Base-by-base conservation (phyloP, 164 flowering plant species). In the Vitis rupestris region DNA sequence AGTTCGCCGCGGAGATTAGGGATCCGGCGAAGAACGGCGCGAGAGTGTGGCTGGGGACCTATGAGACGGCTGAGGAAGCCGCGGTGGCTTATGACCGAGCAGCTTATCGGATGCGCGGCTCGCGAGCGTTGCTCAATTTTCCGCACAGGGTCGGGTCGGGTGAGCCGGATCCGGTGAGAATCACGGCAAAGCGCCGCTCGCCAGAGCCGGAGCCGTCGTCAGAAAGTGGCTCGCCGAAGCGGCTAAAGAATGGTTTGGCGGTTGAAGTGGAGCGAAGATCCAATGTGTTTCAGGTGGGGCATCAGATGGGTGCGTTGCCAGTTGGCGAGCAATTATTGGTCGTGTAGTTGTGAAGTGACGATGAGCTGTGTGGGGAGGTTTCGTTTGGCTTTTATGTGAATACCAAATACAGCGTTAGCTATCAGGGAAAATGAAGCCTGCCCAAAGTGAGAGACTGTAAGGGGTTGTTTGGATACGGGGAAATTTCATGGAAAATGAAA, bases 11-110 rank as follows among this genome's bases (percentile, higher is more conserved):
- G 8, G 78, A 78, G 81, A 78, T 78, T 5, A 37, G 78, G 1
- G 81, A 78, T 52, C 81, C 78, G 54, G 75, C 75, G 2, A 78
- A 57, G 61, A 78, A 75, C 30, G 81, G 81, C 37, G 76, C 76
- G 3, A 53, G 81, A 15, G 76, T 78, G 1, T 78, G 81, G 81
- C 76, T 78, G 2, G 81, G 81, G 9, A 78, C 81, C 4, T 78
- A 75, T 66, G 76, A 72, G 64, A 78, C 78, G 27, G 76, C 74
- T 4, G 78, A 72, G 69, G 78, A 75, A 14, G 81, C 81, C 1
- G 81, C 81, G 11, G 15, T 68, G 60, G 81, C 81, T 16, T 75
- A 78, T 17, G 81, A 78, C 44, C 61, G 75, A 51, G 81, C 81
- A 53, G 81, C 81, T 51, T 75, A 29, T 44, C n/a, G 64, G 30